These are phyloP conservation scores for Podospora australis DNA, from an alignment of 495 filamentous ascomycete genomes.

Conservation along the genomic window DNA sequence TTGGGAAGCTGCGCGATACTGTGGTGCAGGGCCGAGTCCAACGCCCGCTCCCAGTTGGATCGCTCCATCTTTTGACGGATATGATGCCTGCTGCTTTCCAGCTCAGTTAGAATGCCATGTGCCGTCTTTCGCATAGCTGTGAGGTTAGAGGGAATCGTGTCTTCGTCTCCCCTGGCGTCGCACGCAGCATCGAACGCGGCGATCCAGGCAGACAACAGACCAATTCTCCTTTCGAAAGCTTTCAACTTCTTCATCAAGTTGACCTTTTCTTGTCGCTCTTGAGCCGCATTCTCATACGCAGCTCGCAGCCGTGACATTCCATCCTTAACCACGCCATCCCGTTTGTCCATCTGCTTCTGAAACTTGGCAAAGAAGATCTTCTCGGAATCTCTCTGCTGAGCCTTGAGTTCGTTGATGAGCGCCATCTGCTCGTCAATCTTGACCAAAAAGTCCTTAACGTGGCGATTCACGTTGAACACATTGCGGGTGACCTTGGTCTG, in stretches of 20 bases:
- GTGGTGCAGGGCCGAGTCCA: conserved; percentile 83
- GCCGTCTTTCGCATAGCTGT: conserved; percentile 78
- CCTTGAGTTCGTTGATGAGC: conserved; percentile 87
- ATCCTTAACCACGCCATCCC: conserved; percentile 69
- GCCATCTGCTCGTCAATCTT: conserved; percentile 96
- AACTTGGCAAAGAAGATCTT: conserved; percentile 82
- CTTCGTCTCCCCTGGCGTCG: conserved; percentile 60
- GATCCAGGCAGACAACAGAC: conserved; percentile 81
- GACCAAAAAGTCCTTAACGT: conserved; percentile 96
- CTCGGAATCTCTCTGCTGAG: conserved; percentile 87
- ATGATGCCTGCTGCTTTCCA: conserved; percentile 83
- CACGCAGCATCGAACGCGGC: conserved; percentile 83
- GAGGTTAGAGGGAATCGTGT: conserved; percentile 57
- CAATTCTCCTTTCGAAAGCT: conserved; percentile 78
- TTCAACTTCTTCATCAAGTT: conserved; percentile 74
- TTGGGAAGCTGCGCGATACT: conserved; percentile 70
- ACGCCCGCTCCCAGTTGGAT: conserved; percentile 75
- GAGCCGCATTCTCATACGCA: conserved; percentile 77
- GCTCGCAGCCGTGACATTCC: conserved; percentile 71
- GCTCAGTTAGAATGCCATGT: conserved; percentile 76
- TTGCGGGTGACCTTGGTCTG: conserved; percentile 98
- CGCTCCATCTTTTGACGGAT: conserved; percentile 75
- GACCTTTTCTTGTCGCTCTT: conserved; percentile 72
- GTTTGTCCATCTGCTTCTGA: conserved; percentile 78
- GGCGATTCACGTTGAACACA: conserved; percentile 97